Evolutionary conservation across 305 asterid genomes (phyloP), one percentile per base, ranked within the genome.

Genomic region (Fraxinus greggii): DNA sequence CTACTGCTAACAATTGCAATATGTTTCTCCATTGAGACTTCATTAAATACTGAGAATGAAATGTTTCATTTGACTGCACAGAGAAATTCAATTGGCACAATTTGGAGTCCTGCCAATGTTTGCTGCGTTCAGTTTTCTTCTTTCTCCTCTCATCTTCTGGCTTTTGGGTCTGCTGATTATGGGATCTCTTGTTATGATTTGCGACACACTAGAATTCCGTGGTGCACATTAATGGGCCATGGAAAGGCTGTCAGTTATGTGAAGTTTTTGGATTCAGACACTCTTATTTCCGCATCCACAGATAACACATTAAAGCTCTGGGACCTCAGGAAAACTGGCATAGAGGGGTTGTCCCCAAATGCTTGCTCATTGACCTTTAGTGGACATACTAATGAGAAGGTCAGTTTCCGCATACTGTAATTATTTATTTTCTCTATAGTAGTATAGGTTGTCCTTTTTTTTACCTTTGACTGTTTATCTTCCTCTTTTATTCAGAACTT

Each of bases 211-310:
- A 78, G 78, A 61, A 79, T 80, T 5, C 94, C 94, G 1, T 91
- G 91, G 93, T 89, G 93, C 90, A 84, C 85, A 72, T 84, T 91
- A 81, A 79, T 85, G 3, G 93, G 93, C 48, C 94, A 91, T 77
- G 88, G 54, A 61, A 89, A 87, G 40, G 84, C 92, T 2, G 93
- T 91, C 79, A 91, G 93, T 88, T 87, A 88, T 77, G 87, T 86
- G 65, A 89, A 85, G 82, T 88, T 89, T 74, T 54, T 91, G 81
- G 94, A 89, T 75, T 15, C 87, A 0, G 82, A 80, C 40, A 88
- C 92, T 45, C 38, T 89, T 31, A 90, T 88, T 63, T 88, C 94
- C 3, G 91, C 94, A 59, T 88, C 94, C 40, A 88, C 89, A 4
- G 94, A 89, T 80, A 86, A 79, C 82, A 87, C 90, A 0, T 81